These are phyloP conservation scores for Yamadazyma mexicana DNA, from an alignment of 1,139 yeast species.

Conservation along the genomic window DNA sequence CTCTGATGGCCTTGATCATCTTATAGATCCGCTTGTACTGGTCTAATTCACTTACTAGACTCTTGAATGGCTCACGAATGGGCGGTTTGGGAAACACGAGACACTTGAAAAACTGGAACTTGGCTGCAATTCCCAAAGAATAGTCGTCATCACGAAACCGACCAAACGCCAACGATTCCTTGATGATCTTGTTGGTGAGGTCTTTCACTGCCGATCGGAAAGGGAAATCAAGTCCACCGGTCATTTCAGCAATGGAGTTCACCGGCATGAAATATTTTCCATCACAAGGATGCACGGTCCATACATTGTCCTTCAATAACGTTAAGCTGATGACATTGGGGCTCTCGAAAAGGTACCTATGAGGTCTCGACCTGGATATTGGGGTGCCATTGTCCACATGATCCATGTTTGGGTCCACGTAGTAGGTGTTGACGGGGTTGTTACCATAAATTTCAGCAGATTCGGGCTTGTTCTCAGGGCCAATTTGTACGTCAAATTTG, in stretches of 20 bases:
- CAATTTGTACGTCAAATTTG: conserved; percentile 23
- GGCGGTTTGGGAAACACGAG: conserved; percentile 19
- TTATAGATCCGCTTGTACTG: conserved; percentile 36
- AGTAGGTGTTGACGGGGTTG: conserved; percentile 17
- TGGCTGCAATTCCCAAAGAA: conserved; percentile 47
- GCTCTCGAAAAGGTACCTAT: conserved; percentile 22
- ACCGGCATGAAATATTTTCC: conserved; percentile 50
- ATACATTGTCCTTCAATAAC: conserved; percentile 50
- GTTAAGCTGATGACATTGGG: conserved; percentile 29
- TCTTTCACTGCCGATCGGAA: neutral
- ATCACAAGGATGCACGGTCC: conserved; percentile 51
- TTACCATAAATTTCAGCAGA: neutral
- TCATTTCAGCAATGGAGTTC: conserved; percentile 43
- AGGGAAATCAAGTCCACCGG: conserved; percentile 34
- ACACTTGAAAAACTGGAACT: conserved; percentile 39
- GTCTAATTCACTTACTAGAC: conserved; percentile 35
- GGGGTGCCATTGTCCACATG: conserved; percentile 18
- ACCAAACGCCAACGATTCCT: conserved; percentile 20
- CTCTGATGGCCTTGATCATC: conserved; percentile 1
- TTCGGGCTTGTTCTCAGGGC: conserved; percentile 24
- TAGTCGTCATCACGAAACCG: conserved; percentile 32
- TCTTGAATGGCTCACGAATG: conserved; percentile 6
- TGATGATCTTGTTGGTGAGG: conserved; percentile 23
- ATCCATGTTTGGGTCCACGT: conserved; percentile 32
- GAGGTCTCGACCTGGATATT: conserved; percentile 16